Base-by-base conservation (phyloP, 352 stramenopile genomes). In the Globisporangium megalacanthum region DNA sequence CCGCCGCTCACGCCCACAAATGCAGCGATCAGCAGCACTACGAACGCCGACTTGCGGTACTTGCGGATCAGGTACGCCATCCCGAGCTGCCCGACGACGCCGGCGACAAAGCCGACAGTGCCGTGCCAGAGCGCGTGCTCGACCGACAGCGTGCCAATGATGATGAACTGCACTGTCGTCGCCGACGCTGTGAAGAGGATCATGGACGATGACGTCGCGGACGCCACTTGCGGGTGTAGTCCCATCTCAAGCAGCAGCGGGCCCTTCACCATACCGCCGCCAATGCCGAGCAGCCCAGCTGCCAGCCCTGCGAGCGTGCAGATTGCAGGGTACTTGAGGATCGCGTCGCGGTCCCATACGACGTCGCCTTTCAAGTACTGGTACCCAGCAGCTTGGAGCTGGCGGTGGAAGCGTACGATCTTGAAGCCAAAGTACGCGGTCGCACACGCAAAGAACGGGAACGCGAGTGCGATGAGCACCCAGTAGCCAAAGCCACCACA, bases 331-430 rank as follows among this genome's bases (percentile, higher is more conserved):
- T 91, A 92, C 65, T 84, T 83, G 47, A 98, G 61, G 0, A 96
- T 95, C 6, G 89, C 79, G n/a, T 79, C 67, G 33, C 74, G 75
- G 61, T 94, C 86, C 96, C 96, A 99, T 56, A 96, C 60, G 57
- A 99, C 94, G 68, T 99, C 96, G 15, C 95, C 96, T 61, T 97
- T 86, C n/a, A 89, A 69, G 66, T 98, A 99, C n/a, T 87, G 70
- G 65, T 97, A 99, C 9, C 83, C 80, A 0, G 66, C 87, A 8
- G 68, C 64, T 56, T 87, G 70, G 51, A 92, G 56, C 50, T 86
- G 77, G 20, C 66, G 59, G 54, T 92, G 81, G 33, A 83, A 79
- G 9, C 64, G 68, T 22, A 63, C 70, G 56, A 94, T 85, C 62
- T 89, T 88, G 48, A 70, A 54, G 10, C 79, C 84, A 61, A 87